Evolutionary conservation across 768 basidiomycete species (phyloP).

Genomic region (Mycena indigotica): DNA sequence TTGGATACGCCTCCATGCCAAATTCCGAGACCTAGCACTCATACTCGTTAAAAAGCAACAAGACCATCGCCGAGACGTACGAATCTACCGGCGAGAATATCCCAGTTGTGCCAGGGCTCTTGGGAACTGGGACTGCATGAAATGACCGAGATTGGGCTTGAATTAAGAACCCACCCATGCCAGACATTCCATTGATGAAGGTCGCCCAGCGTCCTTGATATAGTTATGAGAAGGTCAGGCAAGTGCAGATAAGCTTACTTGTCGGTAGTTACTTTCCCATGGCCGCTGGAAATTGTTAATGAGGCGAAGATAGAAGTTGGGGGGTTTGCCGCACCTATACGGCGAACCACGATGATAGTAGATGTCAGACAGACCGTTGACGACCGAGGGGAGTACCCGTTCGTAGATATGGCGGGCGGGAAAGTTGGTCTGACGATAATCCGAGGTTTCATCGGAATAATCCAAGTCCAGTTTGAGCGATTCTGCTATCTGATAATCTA

Average conservation of each 20-base stretch:
- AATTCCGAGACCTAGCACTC: conserved; percentile 76
- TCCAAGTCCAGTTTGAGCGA: conserved; percentile 75
- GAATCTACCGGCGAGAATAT: conserved; percentile 66
- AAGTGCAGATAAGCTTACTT: conserved; percentile 22
- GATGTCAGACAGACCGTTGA: conserved; percentile 62
- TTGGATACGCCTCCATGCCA: conserved; percentile 84
- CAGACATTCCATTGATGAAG: conserved; percentile 96
- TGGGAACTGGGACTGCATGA: conserved; percentile 46
- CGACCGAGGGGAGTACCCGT: conserved; percentile 74
- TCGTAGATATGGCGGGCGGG: conserved; percentile 93
- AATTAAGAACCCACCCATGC: conserved; percentile 58
- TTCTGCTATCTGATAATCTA: conserved; percentile 90
- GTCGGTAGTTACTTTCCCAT: conserved; percentile 73
- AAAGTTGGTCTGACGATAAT: conserved; percentile 85
- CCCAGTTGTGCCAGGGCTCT: conserved; percentile 94
- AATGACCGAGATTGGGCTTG: background rate
- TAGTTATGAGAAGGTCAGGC: background rate
- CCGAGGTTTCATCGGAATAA: conserved; percentile 80
- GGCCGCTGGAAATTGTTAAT: conserved; percentile 48
- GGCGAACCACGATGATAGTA: conserved; percentile 87
- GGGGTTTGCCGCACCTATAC: conserved; percentile 39
- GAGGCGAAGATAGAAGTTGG: background rate
- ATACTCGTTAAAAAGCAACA: background rate
- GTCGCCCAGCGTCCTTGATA: conserved; percentile 68
- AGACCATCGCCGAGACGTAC: too few species aligned